Evolutionary conservation across 73 alveolate genomes (phyloP).

Genomic region (Effrenium voratum): DNA sequence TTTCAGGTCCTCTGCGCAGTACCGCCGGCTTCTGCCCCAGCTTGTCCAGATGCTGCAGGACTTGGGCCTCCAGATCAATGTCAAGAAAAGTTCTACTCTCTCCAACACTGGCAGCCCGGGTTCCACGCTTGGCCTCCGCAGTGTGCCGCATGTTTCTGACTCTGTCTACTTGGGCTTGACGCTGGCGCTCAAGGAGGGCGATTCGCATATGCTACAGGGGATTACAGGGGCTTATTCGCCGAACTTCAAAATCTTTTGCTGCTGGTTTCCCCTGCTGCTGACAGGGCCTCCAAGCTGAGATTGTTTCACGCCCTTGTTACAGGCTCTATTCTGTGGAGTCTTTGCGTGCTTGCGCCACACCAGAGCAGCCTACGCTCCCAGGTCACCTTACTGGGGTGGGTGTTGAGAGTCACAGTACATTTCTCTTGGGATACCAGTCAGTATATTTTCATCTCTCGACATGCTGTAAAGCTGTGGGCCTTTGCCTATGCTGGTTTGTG

Average conservation of each 20-base stretch:
- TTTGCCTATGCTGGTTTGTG: neutral
- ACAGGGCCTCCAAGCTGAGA: neutral
- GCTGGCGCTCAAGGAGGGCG: neutral
- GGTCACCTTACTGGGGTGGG: neutral
- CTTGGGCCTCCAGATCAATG: neutral
- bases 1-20: neutral
- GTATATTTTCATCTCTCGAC: neutral
- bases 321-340: neutral
- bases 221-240: neutral
- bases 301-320: neutral
- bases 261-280: neutral
- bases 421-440: neutral
- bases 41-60: neutral
- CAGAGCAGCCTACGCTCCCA: neutral
- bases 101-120: neutral
- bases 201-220: neutral
- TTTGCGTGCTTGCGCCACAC: neutral
- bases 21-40: neutral
- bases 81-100: neutral
- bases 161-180: neutral
- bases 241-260: neutral
- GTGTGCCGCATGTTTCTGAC: neutral
- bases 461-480: neutral
- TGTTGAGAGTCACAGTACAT: neutral
- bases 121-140: neutral